Evolutionary conservation across 257 asterid genomes (phyloP).

Genomic region (Anisodus acutangulus): DNA sequence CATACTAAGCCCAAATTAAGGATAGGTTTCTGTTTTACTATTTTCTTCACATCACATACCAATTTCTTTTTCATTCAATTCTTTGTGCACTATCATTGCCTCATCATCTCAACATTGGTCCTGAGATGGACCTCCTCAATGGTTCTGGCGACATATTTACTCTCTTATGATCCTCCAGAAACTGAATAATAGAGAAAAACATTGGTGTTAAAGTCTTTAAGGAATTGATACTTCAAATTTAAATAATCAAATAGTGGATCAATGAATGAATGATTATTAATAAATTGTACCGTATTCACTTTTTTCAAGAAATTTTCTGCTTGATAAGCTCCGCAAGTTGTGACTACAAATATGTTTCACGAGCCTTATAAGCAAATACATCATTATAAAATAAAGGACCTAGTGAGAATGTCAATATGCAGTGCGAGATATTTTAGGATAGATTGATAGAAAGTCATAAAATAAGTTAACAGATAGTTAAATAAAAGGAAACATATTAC

Average conservation of each 20-base stretch:
- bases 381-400: too few relatives aligned
- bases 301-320: constrained; percentile 25
- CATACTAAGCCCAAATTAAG: background rate
- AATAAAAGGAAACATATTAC: background rate
- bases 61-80: background rate
- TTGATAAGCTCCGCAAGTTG: background rate
- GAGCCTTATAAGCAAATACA: constrained; percentile 22
- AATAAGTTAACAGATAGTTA: background rate
- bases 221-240: background rate
- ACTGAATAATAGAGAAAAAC: background rate
- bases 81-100: background rate
- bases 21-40: background rate
- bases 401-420: background rate
- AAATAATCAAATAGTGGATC: background rate
- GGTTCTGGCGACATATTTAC: constrained; percentile 3
- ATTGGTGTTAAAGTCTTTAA: background rate
- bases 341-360: constrained; percentile 25
- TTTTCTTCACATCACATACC: background rate
- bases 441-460: background rate
- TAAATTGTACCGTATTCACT: constrained; percentile 5
- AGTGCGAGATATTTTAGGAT: background rate
- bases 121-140: constrained; percentile 28
- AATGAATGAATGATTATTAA: background rate
- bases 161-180: constrained; percentile 18
- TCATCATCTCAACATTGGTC: background rate